These are phyloP conservation scores for Cenchrus purpureus DNA, from an alignment of 176 grass and related monocot species.

Conservation along the genomic window DNA sequence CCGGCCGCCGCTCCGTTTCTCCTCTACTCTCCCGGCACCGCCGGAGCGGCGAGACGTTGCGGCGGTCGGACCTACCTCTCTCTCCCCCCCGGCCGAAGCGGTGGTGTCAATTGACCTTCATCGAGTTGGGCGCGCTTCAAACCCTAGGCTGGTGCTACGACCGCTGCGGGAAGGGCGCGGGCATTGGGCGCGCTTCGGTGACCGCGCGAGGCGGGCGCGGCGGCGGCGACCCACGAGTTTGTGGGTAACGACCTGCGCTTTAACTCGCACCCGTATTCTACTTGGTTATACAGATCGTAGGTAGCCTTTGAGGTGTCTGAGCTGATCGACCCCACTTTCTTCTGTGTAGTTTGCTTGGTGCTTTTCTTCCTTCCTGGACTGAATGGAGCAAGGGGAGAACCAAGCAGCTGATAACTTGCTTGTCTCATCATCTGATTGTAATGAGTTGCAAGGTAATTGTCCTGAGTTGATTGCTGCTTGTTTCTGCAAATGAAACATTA, in stretches of 20 bases:
- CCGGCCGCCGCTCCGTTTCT: neutral
- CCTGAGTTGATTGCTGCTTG: neutral
- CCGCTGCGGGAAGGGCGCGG: neutral
- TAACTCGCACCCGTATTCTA: neutral
- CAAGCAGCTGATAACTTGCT: conserved; percentile 26
- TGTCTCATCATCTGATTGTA: conserved; percentile 31
- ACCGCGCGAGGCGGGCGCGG: neutral
- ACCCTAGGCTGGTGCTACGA: neutral
- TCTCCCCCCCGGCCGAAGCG: no score
- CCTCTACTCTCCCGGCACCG: neutral
- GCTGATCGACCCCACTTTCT: neutral
- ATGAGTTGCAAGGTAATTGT: conserved; percentile 49
- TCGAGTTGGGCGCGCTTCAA: neutral
- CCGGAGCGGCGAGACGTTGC: neutral
- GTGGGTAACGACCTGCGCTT: neutral
- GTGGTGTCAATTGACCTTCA: neutral
- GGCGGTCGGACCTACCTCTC: neutral
- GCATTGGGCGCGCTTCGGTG: neutral
- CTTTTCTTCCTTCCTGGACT: neutral
- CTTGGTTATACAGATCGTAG: neutral
- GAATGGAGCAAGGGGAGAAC: conserved; percentile 51
- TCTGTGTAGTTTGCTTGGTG: conserved; percentile 26
- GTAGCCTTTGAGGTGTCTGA: neutral
- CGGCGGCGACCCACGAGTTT: neutral
- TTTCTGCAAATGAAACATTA: neutral